Evolutionary conservation across 2,329 filamentous ascomycete genomes (phyloP).

Genomic region (Daldinia eschscholtzii): DNA sequence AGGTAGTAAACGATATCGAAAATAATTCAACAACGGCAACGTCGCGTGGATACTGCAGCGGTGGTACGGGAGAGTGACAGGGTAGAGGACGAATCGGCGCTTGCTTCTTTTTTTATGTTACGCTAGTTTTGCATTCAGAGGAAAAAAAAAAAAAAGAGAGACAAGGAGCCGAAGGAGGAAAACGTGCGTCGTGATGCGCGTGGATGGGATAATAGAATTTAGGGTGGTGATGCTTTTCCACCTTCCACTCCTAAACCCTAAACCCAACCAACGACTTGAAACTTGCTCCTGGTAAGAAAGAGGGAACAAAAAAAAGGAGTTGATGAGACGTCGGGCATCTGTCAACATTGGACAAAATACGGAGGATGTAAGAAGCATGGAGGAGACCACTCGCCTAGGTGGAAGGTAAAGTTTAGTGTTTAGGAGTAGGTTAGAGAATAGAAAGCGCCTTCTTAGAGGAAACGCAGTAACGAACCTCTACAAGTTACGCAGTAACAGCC

Average conservation of each 20-base stretch:
- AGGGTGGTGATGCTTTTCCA: slow-evolving; percentile 20
- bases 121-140: slow-evolving; percentile 33
- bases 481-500: slow-evolving; percentile 13
- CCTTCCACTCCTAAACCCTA: slow-evolving; percentile 26
- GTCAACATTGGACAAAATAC: slow-evolving; percentile 18
- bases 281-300: slow-evolving; percentile 10
- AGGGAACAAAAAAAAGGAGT: slow-evolving; percentile 16
- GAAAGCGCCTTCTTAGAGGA: background rate
- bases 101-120: slow-evolving; percentile 28
- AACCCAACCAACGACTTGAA: slow-evolving; percentile 19
- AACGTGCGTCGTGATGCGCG: slow-evolving; percentile 42
- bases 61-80: slow-evolving; percentile 33
- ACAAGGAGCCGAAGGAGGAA: slow-evolving; percentile 31
- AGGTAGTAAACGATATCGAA: slow-evolving; percentile 29
- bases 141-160: slow-evolving; percentile 9
- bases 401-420: background rate
- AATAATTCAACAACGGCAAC: slow-evolving; percentile 23
- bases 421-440: background rate
- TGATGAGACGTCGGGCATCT: slow-evolving; percentile 31
- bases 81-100: slow-evolving; percentile 38
- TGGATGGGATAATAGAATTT: slow-evolving; percentile 40
- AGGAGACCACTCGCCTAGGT: slow-evolving; percentile 4
- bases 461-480: slow-evolving; percentile 6
- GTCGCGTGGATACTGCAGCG: slow-evolving; percentile 33
- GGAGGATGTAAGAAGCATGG: slow-evolving; percentile 9